Evolutionary conservation across 345 rosid genomes (phyloP), one percentile per base, ranked within the genome.

Genomic region (Geranium rotundifolium): DNA sequence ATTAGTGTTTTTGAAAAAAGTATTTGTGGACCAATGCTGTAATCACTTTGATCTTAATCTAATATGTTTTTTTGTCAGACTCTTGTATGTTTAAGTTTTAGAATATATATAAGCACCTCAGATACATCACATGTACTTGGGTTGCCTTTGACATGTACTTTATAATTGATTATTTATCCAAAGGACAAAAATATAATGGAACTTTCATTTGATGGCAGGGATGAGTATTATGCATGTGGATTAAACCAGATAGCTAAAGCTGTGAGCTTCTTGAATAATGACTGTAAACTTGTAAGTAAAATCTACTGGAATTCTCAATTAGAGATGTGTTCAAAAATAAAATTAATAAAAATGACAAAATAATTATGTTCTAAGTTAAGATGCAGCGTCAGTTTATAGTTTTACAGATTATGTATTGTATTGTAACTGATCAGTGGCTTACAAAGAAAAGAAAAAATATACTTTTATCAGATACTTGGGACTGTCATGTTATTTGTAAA

Each of bases 251-350:
- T 90, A 71, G 83, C 95, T 73, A 93, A 93, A 79, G 99, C 97
- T 46, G 96, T 90, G 78, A 93, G 96, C 97, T 93, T 93, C 77
- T 78, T 90, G 71, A 90, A 90, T 84, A 93, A 88, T 56, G 99
- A 93, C 67, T 95, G 99, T 77, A 95, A 95, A 75, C 92, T 95
- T 63, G 99, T 95, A 71, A 80, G 99, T 79, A 9, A 65, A 19
- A 63, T 57, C 31, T 57, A 31, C 57, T 34, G 54, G 29, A 4
- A 7, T 57, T 60, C 13, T 27, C 55, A 19, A 16, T 60, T 49
- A 54, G 29, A 29, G 56, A 23, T 29, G 30, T 65, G 30, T 19
- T 17, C 30, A 23, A 29, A 34, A 55, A 46, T 37, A 16, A 7
- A n/a, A n/a, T n/a, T n/a, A n/a, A n/a, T n/a, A n/a, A n/a, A n/a